Evolutionary conservation across 176 grass and related monocot genomes (phyloP), one percentile per base, ranked within the genome.

Genomic region (Phyllostachys edulis): DNA sequence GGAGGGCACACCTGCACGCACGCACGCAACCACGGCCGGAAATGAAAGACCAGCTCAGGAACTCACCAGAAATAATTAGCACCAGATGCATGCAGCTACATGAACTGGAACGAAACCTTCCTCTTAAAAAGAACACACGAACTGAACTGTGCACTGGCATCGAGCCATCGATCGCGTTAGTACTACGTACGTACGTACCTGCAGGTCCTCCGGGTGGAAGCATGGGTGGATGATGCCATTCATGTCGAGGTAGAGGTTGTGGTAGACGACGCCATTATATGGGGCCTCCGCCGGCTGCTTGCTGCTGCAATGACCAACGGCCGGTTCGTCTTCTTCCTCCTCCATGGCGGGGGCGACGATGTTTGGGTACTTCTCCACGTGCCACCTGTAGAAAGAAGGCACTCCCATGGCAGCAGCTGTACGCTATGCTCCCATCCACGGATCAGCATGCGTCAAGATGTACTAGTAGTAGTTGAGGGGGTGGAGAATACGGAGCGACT

Each of bases 191-290:
- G 24, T 41, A 80, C 83, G 79, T 86, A 34, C 32, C 32, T 34
- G 32, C 32, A 34, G 46, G 68, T 89, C 89, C 67, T 94, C 80
- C 0, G 89, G 89, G 68, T 94, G 92, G 84, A 94, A 91, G 84
- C 89, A 89, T 0, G 84, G 80, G 20, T 94, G 92, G 60, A 91
- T 85, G 80, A 94, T 85, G 69, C 84, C 50, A 29, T 94, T 94
- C 92, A 87, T 89, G 87, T 94, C 87, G 1, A 94, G 80, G 50
- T 91, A 91, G 20, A 94, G 71, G 56, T 91, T 94, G 81, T 94
- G 80, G 69, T 76, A 89, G 24, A 63, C 46, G 24, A 5, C 76
- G 32, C 62, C 87, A 37, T 79, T 79, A 5, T 34, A 34, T 2
- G 78, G 66, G 21, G 36, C 54, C 5, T 5, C 21, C 41, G 1